These are phyloP conservation scores for Vitis hybrid DNA, from an alignment of 177 flowering plant species.

Conservation along the genomic window DNA sequence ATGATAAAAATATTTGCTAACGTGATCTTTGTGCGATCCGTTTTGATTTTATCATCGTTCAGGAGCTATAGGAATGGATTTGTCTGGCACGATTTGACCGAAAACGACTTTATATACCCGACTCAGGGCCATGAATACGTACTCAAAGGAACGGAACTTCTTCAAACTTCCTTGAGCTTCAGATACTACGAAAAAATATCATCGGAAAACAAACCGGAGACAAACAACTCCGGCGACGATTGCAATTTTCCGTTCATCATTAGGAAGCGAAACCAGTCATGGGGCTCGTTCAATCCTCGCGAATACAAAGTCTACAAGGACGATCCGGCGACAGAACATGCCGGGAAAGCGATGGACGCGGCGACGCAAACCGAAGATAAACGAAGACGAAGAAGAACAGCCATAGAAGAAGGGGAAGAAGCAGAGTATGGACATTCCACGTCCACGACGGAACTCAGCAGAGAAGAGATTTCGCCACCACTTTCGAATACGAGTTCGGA, in stretches of 20 bases:
- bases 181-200: conserved; percentile 15
- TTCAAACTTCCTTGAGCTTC: conserved; percentile 20
- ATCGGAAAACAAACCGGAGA: conserved; percentile 2
- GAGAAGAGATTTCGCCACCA: conserved; percentile 22
- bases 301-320: conserved; percentile 25
- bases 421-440: not conserved
- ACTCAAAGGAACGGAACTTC: conserved; percentile 41
- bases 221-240: conserved; percentile 5
- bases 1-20: too few species aligned
- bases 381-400: not conserved
- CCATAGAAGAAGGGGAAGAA: not conserved
- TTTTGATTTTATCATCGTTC: not conserved
- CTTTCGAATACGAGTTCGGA: conserved; percentile 13
- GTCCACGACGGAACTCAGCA: conserved; percentile 13
- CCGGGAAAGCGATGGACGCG: conserved; percentile 14
- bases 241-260: conserved; percentile 1
- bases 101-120: conserved; percentile 34
- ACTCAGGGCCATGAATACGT: conserved; percentile 36
- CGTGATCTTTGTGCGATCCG: not conserved
- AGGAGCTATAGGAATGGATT: conserved; percentile 43
- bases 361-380: conserved; percentile 34
- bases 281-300: conserved; percentile 14
- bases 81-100: conserved; percentile 48
- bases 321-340: not conserved
- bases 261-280: conserved; percentile 9